phyloP scores from a whole-genome alignment of 2,329 filamentous ascomycete species.

The Huntiella omanensis region DNA sequence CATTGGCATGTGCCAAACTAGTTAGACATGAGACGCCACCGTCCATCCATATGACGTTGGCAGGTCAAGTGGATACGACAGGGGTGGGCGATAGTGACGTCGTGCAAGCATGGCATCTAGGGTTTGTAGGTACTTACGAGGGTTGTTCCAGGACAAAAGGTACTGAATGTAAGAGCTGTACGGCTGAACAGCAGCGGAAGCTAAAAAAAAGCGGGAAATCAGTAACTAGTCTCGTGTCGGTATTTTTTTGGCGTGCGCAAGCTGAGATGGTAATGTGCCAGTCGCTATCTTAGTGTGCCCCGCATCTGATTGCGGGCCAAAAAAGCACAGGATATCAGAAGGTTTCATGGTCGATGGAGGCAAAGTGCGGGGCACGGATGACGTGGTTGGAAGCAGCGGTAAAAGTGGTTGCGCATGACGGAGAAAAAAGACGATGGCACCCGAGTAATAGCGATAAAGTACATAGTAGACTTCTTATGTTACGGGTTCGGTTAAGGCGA shows the following conservation, averaged over 20 bases:
- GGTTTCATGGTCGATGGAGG: background rate
- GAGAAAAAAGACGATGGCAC: background rate
- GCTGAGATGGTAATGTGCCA: no score
- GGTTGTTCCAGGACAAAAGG: constrained; percentile 50
- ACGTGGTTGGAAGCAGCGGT: constrained; percentile 2
- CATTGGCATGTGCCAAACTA: background rate
- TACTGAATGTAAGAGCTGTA: constrained; percentile 55
- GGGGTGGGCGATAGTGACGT: no score
- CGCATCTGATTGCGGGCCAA: background rate
- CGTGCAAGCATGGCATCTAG: no score
- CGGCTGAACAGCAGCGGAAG: constrained; percentile 30
- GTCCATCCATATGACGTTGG: no score
- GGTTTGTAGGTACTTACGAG: constrained; percentile 27
- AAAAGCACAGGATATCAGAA: background rate
- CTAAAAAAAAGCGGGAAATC: constrained; percentile 3
- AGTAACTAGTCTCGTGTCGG: background rate
- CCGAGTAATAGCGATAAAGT: background rate
- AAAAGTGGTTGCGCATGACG: background rate
- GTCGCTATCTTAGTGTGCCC: background rate
- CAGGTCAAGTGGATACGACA: no score
- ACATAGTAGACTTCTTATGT: background rate
- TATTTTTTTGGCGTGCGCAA: no score
- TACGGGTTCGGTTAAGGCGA: background rate
- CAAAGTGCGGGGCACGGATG: constrained; percentile 6
- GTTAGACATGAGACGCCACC: background rate